A percentile compares a stretch with the other conserved stretches of the same genome.
phyloP scores from a whole-genome alignment of 2,329 filamentous ascomycete genomes.

The Trichoderma cornu-damae region DNA sequence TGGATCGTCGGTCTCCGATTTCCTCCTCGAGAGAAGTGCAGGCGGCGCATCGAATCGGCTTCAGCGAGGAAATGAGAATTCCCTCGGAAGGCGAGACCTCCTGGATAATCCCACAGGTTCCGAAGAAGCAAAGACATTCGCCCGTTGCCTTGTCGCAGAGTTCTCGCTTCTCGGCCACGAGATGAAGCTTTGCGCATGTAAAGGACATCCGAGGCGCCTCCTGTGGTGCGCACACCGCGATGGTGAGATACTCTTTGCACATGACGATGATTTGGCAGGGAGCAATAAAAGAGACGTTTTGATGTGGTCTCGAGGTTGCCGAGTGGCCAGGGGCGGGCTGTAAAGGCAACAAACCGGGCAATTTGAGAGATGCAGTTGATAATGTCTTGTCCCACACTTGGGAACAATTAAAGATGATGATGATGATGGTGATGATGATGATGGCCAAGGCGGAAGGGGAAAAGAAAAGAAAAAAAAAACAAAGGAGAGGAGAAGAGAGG shows the following conservation, averaged over 20 bases:
- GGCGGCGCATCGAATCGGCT: slow-evolving; percentile 19
- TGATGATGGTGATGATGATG: neutral
- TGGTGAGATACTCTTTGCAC: slow-evolving; percentile 24
- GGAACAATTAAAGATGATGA: neutral
- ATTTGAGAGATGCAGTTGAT: neutral
- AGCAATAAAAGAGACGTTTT: too few species aligned
- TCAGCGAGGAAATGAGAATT: slow-evolving; percentile 14
- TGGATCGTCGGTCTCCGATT: slow-evolving; percentile 15
- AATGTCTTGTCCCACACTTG: neutral
- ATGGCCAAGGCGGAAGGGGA: neutral
- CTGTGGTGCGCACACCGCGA: slow-evolving; percentile 24
- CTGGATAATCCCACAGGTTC: slow-evolving; percentile 23
- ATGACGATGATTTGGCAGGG: slow-evolving; percentile 15
- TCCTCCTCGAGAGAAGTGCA: slow-evolving; percentile 23
- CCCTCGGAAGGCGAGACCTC: neutral
- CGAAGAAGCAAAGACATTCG: slow-evolving; percentile 25
- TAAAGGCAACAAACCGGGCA: too few species aligned
- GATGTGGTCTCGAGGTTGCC: too few species aligned
- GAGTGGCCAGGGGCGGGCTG: neutral
- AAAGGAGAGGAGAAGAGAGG: neutral
- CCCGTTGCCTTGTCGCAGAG: slow-evolving; percentile 21
- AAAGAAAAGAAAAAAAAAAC: neutral
- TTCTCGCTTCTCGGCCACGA: slow-evolving; percentile 20
- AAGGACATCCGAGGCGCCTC: slow-evolving; percentile 1
- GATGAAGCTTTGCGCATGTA: slow-evolving; percentile 26